A percentile compares a stretch with the other conserved stretches of the same genome.
Conservation (phyloP, 1,284 basidiomycete genomes). For the Wallemia hederae region DNA sequence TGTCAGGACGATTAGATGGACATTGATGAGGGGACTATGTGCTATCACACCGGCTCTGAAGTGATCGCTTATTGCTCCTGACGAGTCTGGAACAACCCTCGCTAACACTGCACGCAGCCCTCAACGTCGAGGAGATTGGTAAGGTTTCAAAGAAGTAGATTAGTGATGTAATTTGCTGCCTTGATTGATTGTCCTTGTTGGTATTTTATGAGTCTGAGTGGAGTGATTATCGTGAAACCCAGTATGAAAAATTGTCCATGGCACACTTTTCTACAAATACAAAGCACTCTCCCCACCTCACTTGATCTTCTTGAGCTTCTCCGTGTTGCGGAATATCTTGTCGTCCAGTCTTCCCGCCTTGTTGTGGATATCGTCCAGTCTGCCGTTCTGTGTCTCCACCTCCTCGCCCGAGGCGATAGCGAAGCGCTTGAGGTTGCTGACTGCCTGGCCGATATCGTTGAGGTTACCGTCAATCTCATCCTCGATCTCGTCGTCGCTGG, state of each 20-base stretch:
- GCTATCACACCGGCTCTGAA: background rate
- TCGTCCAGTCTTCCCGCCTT: conserved; percentile 37
- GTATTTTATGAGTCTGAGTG: no score
- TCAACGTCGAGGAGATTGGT: background rate
- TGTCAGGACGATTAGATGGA: background rate
- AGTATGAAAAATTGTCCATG: background rate
- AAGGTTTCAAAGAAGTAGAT: background rate
- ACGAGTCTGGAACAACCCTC: background rate
- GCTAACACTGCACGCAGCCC: background rate
- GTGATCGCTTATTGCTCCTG: background rate
- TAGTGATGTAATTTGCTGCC: background rate
- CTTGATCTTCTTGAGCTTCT: conserved; percentile 22
- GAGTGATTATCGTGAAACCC: background rate
- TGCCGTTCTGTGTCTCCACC: conserved; percentile 39
- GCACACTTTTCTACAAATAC: no score
- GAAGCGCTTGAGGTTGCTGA: conserved; percentile 54
- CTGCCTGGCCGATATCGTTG: conserved; percentile 54
- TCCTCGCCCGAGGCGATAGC: conserved; percentile 59
- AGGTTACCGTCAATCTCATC: conserved; percentile 65
- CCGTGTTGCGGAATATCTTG: conserved; percentile 34
- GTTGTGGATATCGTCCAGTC: conserved; percentile 35
- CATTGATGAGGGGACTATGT: background rate
- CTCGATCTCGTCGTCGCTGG: conserved; percentile 68
- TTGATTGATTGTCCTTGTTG: background rate
- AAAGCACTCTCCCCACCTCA: background rate